Evolutionary conservation across 2,329 filamentous ascomycete species (phyloP).

Genomic region (Aspergillus calidoustus): DNA sequence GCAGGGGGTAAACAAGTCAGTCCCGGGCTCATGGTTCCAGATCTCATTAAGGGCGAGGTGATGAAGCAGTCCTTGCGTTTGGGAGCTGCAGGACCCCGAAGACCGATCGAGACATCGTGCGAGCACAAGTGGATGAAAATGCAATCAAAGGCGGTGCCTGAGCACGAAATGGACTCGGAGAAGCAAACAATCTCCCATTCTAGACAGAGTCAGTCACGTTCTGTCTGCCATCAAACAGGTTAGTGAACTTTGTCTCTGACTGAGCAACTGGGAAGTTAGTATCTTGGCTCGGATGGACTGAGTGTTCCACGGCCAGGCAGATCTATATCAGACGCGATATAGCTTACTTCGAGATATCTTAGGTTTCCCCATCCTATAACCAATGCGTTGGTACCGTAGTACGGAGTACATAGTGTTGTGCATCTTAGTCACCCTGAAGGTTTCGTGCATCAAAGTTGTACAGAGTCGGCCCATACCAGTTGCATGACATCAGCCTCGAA

Average conservation of each 20-base stretch:
- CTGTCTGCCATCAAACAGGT: not conserved
- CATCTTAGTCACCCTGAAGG: not conserved
- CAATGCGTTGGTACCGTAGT: too few species aligned
- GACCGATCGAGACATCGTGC: not conserved
- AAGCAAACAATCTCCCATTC: not conserved
- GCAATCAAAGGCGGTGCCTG: not conserved
- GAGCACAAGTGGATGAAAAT: not conserved
- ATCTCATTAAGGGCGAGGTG: not conserved
- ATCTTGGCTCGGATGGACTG: too few species aligned
- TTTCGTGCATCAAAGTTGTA: not conserved
- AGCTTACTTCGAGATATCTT: not conserved
- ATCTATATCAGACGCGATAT: not conserved
- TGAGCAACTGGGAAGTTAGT: not conserved
- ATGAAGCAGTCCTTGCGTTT: not conserved
- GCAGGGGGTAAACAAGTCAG: conserved; percentile 1
- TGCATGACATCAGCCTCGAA: not conserved
- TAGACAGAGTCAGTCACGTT: not conserved
- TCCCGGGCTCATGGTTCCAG: not conserved
- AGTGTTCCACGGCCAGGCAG: not conserved
- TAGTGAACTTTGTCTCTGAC: not conserved
- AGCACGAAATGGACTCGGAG: not conserved
- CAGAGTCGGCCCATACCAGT: not conserved
- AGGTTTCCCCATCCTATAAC: too few species aligned
- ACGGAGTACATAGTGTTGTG: not conserved
- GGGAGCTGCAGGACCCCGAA: not conserved